Evolutionary conservation across 2,329 filamentous ascomycete species (phyloP).

Genomic region (Chaetomiaceae sp.): DNA sequence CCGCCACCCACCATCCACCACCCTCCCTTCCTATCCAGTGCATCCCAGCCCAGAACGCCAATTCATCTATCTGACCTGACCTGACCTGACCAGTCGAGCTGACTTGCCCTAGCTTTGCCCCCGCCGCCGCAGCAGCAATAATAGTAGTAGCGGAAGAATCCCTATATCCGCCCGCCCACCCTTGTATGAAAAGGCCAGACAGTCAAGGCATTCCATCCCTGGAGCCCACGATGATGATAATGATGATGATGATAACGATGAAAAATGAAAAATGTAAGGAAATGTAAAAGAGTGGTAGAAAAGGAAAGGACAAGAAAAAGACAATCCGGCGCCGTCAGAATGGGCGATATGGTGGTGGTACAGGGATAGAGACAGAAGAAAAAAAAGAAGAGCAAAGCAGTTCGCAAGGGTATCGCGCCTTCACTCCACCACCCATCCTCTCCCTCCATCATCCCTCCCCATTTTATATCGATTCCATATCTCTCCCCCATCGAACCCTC

Average conservation of each 20-base stretch:
- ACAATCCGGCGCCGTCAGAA: background rate
- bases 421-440: too few relatives aligned
- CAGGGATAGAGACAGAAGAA: background rate
- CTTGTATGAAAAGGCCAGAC: background rate
- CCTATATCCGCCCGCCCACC: background rate
- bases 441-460: too few relatives aligned
- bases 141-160: too few relatives aligned
- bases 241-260: too few relatives aligned
- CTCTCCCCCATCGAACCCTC: background rate
- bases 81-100: too few relatives aligned
- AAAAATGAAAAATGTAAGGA: background rate
- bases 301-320: background rate
- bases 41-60: constrained; percentile 2
- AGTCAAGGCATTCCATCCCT: too few relatives aligned
- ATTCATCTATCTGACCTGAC: background rate
- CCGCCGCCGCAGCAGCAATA: too few relatives aligned
- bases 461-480: too few relatives aligned
- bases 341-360: background rate
- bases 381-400: background rate
- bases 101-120: too few relatives aligned
- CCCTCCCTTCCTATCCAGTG: background rate
- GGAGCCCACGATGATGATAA: background rate
- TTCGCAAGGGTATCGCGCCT: background rate
- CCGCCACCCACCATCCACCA: too few relatives aligned
- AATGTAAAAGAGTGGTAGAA: background rate